These are phyloP conservation scores for Suillus fuscotomentosus DNA, from an alignment of 768 basidiomycete genomes.

Conservation along the genomic window DNA sequence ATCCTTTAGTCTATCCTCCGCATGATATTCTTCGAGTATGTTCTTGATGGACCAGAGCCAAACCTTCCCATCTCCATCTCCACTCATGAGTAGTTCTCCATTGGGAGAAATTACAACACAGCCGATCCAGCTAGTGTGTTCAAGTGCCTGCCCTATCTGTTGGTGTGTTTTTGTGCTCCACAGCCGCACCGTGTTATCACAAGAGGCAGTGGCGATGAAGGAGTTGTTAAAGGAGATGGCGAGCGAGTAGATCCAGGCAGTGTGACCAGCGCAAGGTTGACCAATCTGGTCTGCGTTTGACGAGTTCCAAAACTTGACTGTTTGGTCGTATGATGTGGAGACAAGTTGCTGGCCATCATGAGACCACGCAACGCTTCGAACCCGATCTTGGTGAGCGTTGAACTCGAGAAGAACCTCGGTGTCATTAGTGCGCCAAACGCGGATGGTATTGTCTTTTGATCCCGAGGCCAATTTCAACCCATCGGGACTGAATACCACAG, in stretches of 20 bases:
- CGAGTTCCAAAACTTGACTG: constrained; percentile 1
- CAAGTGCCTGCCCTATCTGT: neutral
- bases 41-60: neutral
- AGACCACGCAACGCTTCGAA: neutral
- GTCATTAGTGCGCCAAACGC: neutral
- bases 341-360: constrained; percentile 2
- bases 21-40: neutral
- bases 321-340: neutral
- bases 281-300: neutral
- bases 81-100: constrained; percentile 7
- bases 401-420: neutral
- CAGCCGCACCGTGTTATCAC: constrained; percentile 27
- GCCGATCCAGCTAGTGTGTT: neutral
- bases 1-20: neutral
- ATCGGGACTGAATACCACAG: constrained; percentile 8
- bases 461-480: constrained; percentile 10
- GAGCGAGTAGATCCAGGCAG: constrained; percentile 21
- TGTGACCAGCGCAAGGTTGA: constrained; percentile 13
- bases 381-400: neutral
- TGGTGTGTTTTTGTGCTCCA: constrained; percentile 14
- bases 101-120: neutral
- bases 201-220: constrained; percentile 28
- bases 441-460: constrained; percentile 3
- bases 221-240: constrained; percentile 25
- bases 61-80: constrained; percentile 9